Evolutionary conservation across 495 filamentous ascomycete species (phyloP).

Genomic region (Penicillium turbatum): DNA sequence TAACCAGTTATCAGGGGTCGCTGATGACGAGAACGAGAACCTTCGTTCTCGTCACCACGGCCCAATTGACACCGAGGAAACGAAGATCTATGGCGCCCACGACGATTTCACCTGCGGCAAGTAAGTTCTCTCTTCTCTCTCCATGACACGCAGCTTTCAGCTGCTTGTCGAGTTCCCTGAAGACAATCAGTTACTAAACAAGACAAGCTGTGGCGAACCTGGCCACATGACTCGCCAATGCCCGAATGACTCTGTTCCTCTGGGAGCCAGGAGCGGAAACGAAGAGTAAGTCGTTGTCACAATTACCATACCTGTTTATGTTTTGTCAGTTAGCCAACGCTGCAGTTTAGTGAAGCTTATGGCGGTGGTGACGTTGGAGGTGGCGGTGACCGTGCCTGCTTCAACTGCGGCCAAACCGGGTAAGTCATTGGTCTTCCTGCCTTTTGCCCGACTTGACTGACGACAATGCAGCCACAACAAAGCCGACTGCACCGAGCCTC

Average conservation of each 20-base stretch:
- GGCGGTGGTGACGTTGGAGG: not conserved
- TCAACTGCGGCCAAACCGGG: conserved; percentile 75
- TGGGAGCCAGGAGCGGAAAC: not conserved
- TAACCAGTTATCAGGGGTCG: not conserved
- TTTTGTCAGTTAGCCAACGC: not conserved
- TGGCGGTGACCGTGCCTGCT: conserved; percentile 50
- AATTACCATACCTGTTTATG: conserved; percentile 23
- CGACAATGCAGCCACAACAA: conserved; percentile 5
- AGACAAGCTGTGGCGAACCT: conserved; percentile 45
- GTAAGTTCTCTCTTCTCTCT: conserved; percentile 29
- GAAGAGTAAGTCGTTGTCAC: conserved; percentile 20
- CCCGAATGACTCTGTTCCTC: conserved; percentile 28
- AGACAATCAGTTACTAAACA: conserved; percentile 7
- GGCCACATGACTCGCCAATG: conserved; percentile 60
- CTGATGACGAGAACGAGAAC: not conserved
- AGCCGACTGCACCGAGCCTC: conserved; percentile 7
- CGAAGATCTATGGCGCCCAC: not conserved
- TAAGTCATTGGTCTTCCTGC: conserved; percentile 29
- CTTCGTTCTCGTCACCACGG: not conserved
- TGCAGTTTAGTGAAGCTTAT: not conserved
- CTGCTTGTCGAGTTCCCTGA: not conserved
- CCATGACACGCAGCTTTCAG: not conserved
- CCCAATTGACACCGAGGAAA: not conserved
- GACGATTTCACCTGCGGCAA: conserved; percentile 19
- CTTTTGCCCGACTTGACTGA: not conserved